Base-by-base conservation (phyloP, 495 filamentous ascomycete species). In the Penicillium diatomitis region DNA sequence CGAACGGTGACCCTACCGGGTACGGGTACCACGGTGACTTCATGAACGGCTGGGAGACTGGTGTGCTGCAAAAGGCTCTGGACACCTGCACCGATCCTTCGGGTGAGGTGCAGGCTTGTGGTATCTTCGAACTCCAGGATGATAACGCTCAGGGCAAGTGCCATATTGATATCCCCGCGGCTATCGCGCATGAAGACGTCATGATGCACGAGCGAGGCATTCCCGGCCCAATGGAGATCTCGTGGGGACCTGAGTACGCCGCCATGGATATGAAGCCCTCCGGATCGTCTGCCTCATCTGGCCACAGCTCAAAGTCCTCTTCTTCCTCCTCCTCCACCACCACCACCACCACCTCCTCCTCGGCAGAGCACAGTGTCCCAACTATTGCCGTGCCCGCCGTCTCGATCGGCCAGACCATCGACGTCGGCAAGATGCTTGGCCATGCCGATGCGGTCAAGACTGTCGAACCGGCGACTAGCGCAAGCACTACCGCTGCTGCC, bases 11-110 rank as follows among this genome's bases (percentile, higher is more conserved):
- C 56, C 78, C 81, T 12, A 83, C 82, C 48, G 88, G 88, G 37
- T 90, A 73, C 48, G 87, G 87, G 11, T 89, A 88, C 56, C 89
- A 95, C 55, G 89, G 77, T 31, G 89, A 95, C 60, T 94, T 94
- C 67, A 86, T 94, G 56, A 78, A 71, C 41, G 89, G 85, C 35
- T 95, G 89, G 89, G 78, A 90, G 27, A 58, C 62, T 4, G 67
- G 64, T 28, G 48, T 69, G 40, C 61, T 73, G n/a, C 62, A 71
- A 39, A 9, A 70, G 33, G 72, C 72, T 29, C 57, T 72, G n/a
- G 50, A 74, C 9, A 56, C 61, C 32, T 79, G 76, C 66, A 77
- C 74, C 8, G 76, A 74, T 61, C 62, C 53, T 6, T 70, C 72
- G 5, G 83, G 83, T 9, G 32, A 66, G 27, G 68, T 84, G 29